phyloP scores from a whole-genome alignment of 352 stramenopile species.

The Pythium sp. region DNA sequence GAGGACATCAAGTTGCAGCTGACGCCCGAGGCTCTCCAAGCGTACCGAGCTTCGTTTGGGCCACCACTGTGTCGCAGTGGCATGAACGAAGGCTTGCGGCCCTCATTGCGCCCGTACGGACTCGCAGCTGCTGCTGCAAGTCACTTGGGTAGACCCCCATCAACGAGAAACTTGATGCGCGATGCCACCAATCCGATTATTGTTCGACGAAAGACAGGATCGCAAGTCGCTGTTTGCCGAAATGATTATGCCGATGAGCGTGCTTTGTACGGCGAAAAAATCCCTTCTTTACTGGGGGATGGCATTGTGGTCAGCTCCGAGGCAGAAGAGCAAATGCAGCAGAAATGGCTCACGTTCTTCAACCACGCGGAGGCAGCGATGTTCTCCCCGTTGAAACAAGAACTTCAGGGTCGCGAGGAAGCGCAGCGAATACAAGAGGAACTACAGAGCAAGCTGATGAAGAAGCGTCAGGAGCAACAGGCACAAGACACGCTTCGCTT shows the following conservation, averaged over 20 bases:
- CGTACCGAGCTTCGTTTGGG: conserved; percentile 13
- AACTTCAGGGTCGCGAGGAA: conserved; percentile 39
- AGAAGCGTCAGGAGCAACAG: conserved; percentile 64
- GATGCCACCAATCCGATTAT: neutral
- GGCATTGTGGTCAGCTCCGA: conserved; percentile 54
- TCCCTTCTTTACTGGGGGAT: conserved; percentile 33
- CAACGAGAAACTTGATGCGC: neutral
- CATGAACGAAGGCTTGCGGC: neutral
- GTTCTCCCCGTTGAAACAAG: conserved; percentile 48
- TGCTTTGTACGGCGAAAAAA: conserved; percentile 39
- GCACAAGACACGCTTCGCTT: conserved; percentile 41
- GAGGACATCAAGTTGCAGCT: conserved; percentile 24
- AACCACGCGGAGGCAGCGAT: conserved; percentile 45
- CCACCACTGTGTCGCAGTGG: neutral
- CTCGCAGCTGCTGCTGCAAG: conserved; percentile 7
- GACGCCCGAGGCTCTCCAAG: conserved; percentile 9
- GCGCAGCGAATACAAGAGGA: conserved; percentile 46
- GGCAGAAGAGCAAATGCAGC: conserved; percentile 40
- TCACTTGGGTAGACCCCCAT: conserved; percentile 3
- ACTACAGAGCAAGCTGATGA: conserved; percentile 46
- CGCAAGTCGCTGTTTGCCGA: conserved; percentile 10
- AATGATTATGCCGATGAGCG: conserved; percentile 38
- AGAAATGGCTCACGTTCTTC: conserved; percentile 67
- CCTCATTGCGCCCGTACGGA: conserved; percentile 12
- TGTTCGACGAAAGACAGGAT: neutral